phyloP scores from a whole-genome alignment of 2,329 filamentous ascomycete species.

The Annulohypoxylon truncatum region DNA sequence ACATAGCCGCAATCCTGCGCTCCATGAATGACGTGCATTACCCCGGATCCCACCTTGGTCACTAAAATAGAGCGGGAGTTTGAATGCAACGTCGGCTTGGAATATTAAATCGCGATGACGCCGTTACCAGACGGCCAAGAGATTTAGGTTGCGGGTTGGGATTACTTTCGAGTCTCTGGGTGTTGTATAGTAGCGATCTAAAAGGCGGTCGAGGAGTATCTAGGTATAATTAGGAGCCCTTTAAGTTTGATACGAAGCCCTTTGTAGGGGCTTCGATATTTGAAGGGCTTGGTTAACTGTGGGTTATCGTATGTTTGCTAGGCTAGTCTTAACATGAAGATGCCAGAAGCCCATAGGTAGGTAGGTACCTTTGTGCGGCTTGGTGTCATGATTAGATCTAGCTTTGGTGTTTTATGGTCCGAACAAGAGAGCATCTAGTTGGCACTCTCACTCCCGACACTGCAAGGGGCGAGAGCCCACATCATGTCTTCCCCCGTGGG shows the following conservation, averaged over 20 bases:
- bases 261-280: constrained; percentile 48
- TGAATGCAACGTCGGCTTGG: neutral
- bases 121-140: no score
- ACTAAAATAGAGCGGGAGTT: neutral
- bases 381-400: no score
- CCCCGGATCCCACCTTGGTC: neutral
- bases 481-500: no score
- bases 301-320: no score
- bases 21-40: neutral
- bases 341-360: no score
- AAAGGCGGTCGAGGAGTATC: neutral
- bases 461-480: no score
- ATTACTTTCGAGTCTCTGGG: neutral
- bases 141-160: neutral
- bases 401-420: no score
- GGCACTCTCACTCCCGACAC: no score
- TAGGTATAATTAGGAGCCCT: neutral
- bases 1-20: constrained; percentile 8
- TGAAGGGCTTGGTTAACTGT: no score
- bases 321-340: no score
- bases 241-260: neutral
- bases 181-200: neutral
- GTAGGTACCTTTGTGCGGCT: no score
- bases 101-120: neutral
- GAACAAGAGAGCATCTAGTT: no score